Conservation (phyloP, 2,329 filamentous ascomycete species). For the Venturia effusa region DNA sequence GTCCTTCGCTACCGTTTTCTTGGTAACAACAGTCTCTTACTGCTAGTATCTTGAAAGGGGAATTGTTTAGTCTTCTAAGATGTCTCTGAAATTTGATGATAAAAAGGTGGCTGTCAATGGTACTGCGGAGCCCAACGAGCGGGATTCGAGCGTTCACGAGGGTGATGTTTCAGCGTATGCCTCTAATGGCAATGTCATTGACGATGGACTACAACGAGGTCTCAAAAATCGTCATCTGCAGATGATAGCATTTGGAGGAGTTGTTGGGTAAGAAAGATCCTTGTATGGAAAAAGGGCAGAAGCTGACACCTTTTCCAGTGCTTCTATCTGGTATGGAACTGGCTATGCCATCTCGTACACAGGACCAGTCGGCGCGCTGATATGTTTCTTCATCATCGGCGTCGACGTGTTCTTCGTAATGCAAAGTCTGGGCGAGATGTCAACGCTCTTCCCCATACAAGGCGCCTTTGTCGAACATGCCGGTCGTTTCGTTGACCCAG, state of each 20-base stretch:
- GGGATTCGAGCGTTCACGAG: not conserved
- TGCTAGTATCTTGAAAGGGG: not conserved
- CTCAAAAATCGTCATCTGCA: constrained; percentile 72
- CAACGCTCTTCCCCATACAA: constrained; percentile 8
- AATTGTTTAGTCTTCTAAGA: not conserved
- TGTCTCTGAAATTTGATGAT: not conserved
- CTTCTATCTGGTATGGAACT: constrained; percentile 13
- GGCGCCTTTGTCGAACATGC: constrained; percentile 10
- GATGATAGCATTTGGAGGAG: constrained; percentile 80
- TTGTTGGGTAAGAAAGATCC: constrained; percentile 51
- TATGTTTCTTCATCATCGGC: constrained; percentile 15
- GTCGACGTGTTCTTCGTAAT: constrained; percentile 11
- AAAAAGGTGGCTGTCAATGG: not conserved
- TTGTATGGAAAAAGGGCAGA: constrained; percentile 8
- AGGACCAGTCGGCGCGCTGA: constrained; percentile 38
- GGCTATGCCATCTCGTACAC: constrained; percentile 27
- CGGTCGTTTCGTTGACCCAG: constrained; percentile 10
- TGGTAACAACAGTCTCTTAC: not conserved
- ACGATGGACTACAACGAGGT: constrained; percentile 10
- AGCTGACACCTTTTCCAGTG: not conserved
- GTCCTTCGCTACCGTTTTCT: not conserved
- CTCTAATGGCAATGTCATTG: not conserved
- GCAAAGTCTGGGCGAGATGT: constrained; percentile 12
- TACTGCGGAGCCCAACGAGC: not conserved
- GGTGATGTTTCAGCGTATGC: not conserved